Percentiles rank a stretch among this genome's conserved stretches.
phyloP scores from a whole-genome alignment of 1,284 basidiomycete species.

The Gymnopus androsaceus region DNA sequence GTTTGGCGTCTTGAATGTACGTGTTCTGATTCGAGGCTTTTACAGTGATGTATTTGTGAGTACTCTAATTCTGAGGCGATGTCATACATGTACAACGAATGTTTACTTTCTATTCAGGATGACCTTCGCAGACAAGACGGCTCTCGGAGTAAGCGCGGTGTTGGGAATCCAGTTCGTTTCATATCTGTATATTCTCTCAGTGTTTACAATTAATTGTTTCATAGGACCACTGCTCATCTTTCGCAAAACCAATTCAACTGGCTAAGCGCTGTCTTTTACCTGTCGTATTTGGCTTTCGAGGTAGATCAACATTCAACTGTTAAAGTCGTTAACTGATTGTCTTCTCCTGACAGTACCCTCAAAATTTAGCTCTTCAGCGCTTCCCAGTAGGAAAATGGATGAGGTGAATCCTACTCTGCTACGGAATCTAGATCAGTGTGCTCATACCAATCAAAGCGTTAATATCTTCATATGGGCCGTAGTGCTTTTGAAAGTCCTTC shows the following conservation, averaged over 20 bases:
- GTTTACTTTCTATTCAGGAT: no score
- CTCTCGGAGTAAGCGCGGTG: conserved; percentile 71
- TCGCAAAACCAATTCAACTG: conserved; percentile 42
- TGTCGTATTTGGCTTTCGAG: conserved; percentile 56
- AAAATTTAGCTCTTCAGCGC: conserved; percentile 75
- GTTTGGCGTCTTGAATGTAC: background rate
- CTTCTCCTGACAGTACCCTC: conserved; percentile 50
- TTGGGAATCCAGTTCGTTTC: conserved; percentile 61
- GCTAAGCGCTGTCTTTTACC: conserved; percentile 77
- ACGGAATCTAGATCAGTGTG: background rate
- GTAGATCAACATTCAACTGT: background rate
- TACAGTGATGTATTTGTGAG: conserved; percentile 58
- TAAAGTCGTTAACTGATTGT: background rate
- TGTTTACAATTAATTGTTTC: conserved; percentile 9
- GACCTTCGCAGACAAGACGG: conserved; percentile 74
- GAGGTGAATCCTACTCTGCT: conserved; percentile 34
- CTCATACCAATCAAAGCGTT: conserved; percentile 37
- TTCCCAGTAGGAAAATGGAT: conserved; percentile 80
- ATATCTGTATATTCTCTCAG: background rate
- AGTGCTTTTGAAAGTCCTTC: conserved; percentile 41
- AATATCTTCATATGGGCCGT: conserved; percentile 74
- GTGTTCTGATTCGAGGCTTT: background rate
- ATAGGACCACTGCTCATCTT: conserved; percentile 43
- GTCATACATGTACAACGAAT: no score
- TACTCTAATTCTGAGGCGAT: no score